Base-by-base conservation (phyloP, 2,329 filamentous ascomycete genomes). In the Stemphylium beticola region DNA sequence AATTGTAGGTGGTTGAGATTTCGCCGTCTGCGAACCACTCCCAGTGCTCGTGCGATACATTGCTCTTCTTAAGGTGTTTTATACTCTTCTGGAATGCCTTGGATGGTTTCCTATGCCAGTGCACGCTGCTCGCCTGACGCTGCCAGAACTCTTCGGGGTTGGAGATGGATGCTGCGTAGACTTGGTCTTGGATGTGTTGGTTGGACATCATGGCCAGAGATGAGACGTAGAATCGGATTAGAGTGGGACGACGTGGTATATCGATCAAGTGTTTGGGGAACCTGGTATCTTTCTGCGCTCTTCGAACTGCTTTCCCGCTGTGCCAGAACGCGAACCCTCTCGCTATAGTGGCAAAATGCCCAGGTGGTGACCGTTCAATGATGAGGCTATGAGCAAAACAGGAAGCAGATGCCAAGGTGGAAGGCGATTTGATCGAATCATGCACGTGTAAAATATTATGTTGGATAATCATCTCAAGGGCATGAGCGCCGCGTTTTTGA, bases 1-100 rank as follows among this genome's bases (percentile, higher is more conserved):
- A 96, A 74, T 97, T 98, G 80, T 92, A 96, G 64, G 90, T 92
- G 0, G 92, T 96, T 34, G 90, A 95, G 64, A 98, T 90, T 78
- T 95, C 87, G 58, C 93, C 93, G 59, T 87, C 91, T 0, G 90
- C 85, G 65, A 96, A 97, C 93, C 93, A 98, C 59, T 86, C 85
- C 92, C 93, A 97, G 69, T 89, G 87, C 37, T 86, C 82, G 71
- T 96, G 87, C 14, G 80, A 79, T n/a, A 81, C 76, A 51, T 87
- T 87, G 60, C 78, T 83, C 48, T 80, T 76, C 43, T 79, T 74
- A 4, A 95, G 79, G 7, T 79, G 85, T 75, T 90, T 93, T 42
- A 82, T 85, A 17, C 81, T 83, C 34, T 78, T 79, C 3, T 78
- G 77, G 18, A 96, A 82, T 0, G 85, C 83, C 0, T 82, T 79